phyloP scores from a whole-genome alignment of 1,284 basidiomycete genomes.

The Porogramme epimiltina region DNA sequence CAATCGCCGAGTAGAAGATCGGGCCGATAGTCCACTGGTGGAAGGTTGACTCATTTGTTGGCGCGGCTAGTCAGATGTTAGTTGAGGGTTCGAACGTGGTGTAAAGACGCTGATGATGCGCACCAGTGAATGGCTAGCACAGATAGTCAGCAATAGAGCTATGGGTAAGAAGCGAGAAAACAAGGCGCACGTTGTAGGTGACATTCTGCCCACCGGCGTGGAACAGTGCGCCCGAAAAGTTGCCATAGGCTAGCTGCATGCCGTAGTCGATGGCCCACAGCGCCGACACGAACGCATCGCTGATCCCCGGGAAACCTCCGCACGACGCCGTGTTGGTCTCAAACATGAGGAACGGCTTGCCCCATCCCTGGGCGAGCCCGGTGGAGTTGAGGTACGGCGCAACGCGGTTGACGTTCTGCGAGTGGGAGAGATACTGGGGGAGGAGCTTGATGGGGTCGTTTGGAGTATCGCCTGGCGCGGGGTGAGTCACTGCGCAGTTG shows the following conservation, averaged over 20 bases:
- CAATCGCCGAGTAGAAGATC: constrained; percentile 37
- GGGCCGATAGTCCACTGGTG: constrained; percentile 39
- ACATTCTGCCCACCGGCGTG: constrained; percentile 68
- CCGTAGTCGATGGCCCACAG: constrained; percentile 43
- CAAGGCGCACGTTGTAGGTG: constrained; percentile 62
- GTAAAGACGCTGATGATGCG: too few species aligned
- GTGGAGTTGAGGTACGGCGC: constrained; percentile 41
- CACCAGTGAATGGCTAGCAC: constrained; percentile 37
- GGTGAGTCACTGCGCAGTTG: constrained; percentile 17
- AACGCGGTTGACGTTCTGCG: constrained; percentile 45
- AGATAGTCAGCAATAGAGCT: neutral
- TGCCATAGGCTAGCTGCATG: constrained; percentile 47
- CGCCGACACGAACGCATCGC: constrained; percentile 55
- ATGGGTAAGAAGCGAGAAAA: constrained; percentile 51
- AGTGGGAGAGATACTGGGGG: constrained; percentile 55
- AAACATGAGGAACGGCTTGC: constrained; percentile 34
- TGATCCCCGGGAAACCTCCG: constrained; percentile 55
- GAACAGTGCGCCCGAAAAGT: constrained; percentile 57
- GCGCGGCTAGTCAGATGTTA: constrained; percentile 28
- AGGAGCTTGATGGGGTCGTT: neutral
- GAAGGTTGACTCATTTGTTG: constrained; percentile 37
- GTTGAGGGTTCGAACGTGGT: neutral
- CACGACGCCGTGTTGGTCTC: constrained; percentile 64
- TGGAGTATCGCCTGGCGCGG: neutral
- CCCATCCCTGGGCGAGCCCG: constrained; percentile 39